Percentiles rank a stretch among this genome's conserved stretches.
phyloP scores from a whole-genome alignment of 306 rosid species.

The Malus sieversii region DNA sequence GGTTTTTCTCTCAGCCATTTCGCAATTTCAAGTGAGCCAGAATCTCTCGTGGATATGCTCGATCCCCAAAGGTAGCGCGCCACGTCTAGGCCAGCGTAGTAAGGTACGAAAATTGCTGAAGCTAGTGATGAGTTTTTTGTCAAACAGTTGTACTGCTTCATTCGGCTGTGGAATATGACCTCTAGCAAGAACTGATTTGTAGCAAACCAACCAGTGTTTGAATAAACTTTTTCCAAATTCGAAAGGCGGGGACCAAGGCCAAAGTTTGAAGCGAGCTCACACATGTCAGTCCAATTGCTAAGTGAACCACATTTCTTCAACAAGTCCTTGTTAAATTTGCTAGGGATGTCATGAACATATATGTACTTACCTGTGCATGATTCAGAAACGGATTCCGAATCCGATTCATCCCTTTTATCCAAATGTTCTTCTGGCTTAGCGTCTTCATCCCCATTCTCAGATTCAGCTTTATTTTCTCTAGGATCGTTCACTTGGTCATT shows the following conservation, averaged over 20 bases:
- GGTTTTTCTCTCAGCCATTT: constrained; percentile 29
- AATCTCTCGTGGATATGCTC: constrained; percentile 18
- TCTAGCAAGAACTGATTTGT: constrained; percentile 42
- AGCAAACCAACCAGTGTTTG: constrained; percentile 30
- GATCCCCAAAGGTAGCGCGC: constrained; percentile 35
- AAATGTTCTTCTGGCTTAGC: not conserved
- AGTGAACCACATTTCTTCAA: constrained; percentile 20
- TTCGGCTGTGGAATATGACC: constrained; percentile 36
- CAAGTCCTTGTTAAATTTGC: constrained; percentile 28
- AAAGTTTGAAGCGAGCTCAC: constrained; percentile 17
- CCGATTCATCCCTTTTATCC: not conserved
- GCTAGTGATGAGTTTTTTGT: constrained; percentile 35
- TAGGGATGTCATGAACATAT: constrained; percentile 32
- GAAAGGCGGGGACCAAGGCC: constrained; percentile 35
- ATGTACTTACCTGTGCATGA: constrained; percentile 31
- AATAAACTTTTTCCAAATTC: constrained; percentile 5
- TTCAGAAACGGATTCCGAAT: not conserved
- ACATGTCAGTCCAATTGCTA: constrained; percentile 37
- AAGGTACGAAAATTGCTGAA: constrained; percentile 37
- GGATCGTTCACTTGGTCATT: not conserved
- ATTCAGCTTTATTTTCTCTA: not conserved
- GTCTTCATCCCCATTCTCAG: not conserved
- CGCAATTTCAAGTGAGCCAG: constrained; percentile 19
- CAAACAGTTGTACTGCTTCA: constrained; percentile 39
- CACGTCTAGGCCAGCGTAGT: constrained; percentile 42